A percentile compares a stretch with the other conserved stretches of the same genome.
Conservation (phyloP, 495 filamentous ascomycete species). For the Haplographium delicatum region DNA sequence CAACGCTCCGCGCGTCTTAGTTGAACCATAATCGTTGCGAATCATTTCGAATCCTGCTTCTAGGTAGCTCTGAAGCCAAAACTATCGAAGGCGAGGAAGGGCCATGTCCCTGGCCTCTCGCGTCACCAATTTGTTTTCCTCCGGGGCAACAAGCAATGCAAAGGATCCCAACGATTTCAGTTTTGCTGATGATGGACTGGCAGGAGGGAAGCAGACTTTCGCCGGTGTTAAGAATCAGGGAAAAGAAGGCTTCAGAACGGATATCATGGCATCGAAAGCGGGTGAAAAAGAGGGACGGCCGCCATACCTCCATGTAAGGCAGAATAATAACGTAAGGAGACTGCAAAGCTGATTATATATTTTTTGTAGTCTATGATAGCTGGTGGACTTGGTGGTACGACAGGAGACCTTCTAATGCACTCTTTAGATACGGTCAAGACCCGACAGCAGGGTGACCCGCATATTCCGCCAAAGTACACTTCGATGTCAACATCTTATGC, state of each 20-base stretch:
- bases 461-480: constrained; percentile 84
- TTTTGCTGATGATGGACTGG: constrained; percentile 29
- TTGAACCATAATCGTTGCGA: too few species aligned
- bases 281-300: constrained; percentile 50
- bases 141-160: constrained; percentile 25
- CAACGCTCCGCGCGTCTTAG: too few species aligned
- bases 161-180: constrained; percentile 13
- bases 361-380: constrained; percentile 79
- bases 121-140: constrained; percentile 38
- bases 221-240: constrained; percentile 16
- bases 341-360: constrained; percentile 22
- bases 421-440: constrained; percentile 98
- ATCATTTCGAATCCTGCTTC: not conserved
- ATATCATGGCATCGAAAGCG: constrained; percentile 31
- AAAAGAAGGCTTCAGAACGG: constrained; percentile 14
- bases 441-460: constrained; percentile 93
- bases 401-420: constrained; percentile 97
- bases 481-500: constrained; percentile 83
- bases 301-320: constrained; percentile 64
- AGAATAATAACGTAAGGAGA: too few species aligned
- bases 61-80: constrained; percentile 16
- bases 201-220: constrained; percentile 17
- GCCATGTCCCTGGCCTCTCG: constrained; percentile 45
- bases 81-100: constrained; percentile 22
- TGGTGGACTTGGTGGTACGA: constrained; percentile 83